Evolutionary conservation across 2,329 filamentous ascomycete genomes (phyloP).

Genomic region (Didymella lethalis): DNA sequence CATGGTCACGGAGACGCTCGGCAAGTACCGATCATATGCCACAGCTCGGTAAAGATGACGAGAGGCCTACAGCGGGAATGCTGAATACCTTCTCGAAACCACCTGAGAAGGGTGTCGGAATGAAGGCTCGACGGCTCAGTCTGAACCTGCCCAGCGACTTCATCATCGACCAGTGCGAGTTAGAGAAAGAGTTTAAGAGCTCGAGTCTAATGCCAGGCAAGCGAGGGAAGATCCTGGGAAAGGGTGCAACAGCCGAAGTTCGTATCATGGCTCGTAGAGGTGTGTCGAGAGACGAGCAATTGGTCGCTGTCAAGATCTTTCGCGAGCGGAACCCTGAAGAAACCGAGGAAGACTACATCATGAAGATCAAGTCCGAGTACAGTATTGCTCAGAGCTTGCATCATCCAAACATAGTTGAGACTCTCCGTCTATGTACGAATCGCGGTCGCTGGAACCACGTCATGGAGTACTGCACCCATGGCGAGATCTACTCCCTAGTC

Average conservation of each 20-base stretch:
- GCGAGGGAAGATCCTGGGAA: conserved; percentile 78
- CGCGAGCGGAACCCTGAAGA: conserved; percentile 75
- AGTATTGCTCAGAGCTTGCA: conserved; percentile 84
- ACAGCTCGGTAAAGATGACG: conserved; percentile 31
- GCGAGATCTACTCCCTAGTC: conserved; percentile 80
- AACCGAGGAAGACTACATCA: conserved; percentile 76
- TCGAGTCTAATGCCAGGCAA: conserved; percentile 73
- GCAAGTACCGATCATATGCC: conserved; percentile 49
- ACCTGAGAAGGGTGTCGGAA: conserved; percentile 74
- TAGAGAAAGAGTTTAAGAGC: conserved; percentile 73
- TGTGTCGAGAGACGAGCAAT: conserved; percentile 64
- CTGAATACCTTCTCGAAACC: conserved; percentile 48
- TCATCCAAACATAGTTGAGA: conserved; percentile 88
- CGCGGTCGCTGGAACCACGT: conserved; percentile 85
- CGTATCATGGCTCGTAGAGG: conserved; percentile 79
- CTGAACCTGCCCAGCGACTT: conserved; percentile 77
- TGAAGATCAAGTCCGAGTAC: conserved; percentile 91
- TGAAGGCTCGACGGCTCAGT: conserved; percentile 81
- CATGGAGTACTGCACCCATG: conserved; percentile 89
- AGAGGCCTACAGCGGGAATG: conserved; percentile 45
- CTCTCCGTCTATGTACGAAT: conserved; percentile 75
- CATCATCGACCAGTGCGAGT: conserved; percentile 72
- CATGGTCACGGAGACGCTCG: conserved; percentile 45
- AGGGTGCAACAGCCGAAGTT: conserved; percentile 83
- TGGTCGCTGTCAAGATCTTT: conserved; percentile 90